Conservation (phyloP, 2,329 filamentous ascomycete genomes). For the Aureobasidium namibiae region DNA sequence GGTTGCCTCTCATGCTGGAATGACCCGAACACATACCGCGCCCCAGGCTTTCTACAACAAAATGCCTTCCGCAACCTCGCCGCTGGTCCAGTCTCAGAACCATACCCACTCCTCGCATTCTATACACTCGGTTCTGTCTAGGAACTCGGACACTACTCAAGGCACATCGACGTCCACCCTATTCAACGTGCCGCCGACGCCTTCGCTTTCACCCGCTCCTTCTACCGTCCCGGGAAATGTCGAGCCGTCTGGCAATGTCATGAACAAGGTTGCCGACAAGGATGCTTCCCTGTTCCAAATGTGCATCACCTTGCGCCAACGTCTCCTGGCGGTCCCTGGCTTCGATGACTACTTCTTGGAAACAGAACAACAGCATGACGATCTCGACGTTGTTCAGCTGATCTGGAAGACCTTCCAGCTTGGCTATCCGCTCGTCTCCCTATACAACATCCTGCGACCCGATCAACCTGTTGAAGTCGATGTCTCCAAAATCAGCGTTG, state of each 20-base stretch:
- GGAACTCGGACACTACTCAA: slow-evolving; percentile 41
- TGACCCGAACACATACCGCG: slow-evolving; percentile 23
- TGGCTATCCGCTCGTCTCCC: slow-evolving; percentile 74
- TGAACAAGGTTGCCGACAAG: slow-evolving; percentile 92
- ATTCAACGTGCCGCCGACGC: slow-evolving; percentile 28
- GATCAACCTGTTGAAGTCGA: slow-evolving; percentile 60
- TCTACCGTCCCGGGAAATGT: slow-evolving; percentile 50
- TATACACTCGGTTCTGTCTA: slow-evolving; percentile 38
- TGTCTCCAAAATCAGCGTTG: slow-evolving; percentile 48
- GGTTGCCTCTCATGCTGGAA: slow-evolving; percentile 23
- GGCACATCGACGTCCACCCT: slow-evolving; percentile 38
- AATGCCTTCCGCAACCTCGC: slow-evolving; percentile 23
- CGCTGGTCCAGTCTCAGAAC: slow-evolving; percentile 35
- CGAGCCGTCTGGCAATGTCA: slow-evolving; percentile 81
- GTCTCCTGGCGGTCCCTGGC: slow-evolving; percentile 72
- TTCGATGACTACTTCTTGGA: slow-evolving; percentile 48
- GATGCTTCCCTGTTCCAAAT: slow-evolving; percentile 91
- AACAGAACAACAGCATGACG: slow-evolving; percentile 51
- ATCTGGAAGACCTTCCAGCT: slow-evolving; percentile 81
- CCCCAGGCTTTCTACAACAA: slow-evolving; percentile 21
- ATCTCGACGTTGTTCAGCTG: slow-evolving; percentile 76
- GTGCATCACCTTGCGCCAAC: slow-evolving; percentile 74
- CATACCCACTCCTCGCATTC: slow-evolving; percentile 40
- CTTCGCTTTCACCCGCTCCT: slow-evolving; percentile 20
- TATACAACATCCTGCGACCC: slow-evolving; percentile 81